phyloP scores from a whole-genome alignment of 176 grass and related monocot genomes.

The Zoysia pacifica region DNA sequence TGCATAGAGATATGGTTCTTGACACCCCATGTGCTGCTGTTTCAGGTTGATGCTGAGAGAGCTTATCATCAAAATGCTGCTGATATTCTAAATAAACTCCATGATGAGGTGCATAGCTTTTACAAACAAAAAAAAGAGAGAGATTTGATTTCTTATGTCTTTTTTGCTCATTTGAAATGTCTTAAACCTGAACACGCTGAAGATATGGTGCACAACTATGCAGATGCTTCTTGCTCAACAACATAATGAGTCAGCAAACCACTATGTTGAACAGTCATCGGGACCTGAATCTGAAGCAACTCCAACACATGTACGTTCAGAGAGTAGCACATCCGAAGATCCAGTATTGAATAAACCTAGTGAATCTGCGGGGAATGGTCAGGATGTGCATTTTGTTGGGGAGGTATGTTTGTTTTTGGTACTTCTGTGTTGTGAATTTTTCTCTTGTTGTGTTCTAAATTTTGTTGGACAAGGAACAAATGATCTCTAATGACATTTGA shows the following conservation, averaged over 20 bases:
- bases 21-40: conserved; percentile 16
- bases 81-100: conserved; percentile 88
- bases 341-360: conserved; percentile 50
- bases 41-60: conserved; percentile 97
- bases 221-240: conserved; percentile 76
- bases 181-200: conserved; percentile 29
- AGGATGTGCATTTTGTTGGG: conserved; percentile 67
- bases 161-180: conserved; percentile 11
- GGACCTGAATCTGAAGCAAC: conserved; percentile 51
- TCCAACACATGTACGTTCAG: conserved; percentile 36
- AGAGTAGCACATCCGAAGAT: conserved; percentile 48
- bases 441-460: background rate
- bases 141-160: background rate
- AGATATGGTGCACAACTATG: conserved; percentile 25
- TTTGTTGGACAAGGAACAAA: background rate
- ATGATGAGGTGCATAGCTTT: conserved; percentile 71
- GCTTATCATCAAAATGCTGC: conserved; percentile 87
- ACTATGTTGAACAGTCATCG: conserved; percentile 39
- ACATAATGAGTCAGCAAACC: conserved; percentile 55
- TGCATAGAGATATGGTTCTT: conserved; percentile 16
- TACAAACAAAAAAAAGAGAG: background rate
- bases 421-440: background rate
- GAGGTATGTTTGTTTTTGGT: conserved; percentile 60
- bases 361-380: conserved; percentile 56
- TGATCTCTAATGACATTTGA: background rate